phyloP scores from a whole-genome alignment of 2,329 filamentous ascomycete species.

The Saccharata proteae region DNA sequence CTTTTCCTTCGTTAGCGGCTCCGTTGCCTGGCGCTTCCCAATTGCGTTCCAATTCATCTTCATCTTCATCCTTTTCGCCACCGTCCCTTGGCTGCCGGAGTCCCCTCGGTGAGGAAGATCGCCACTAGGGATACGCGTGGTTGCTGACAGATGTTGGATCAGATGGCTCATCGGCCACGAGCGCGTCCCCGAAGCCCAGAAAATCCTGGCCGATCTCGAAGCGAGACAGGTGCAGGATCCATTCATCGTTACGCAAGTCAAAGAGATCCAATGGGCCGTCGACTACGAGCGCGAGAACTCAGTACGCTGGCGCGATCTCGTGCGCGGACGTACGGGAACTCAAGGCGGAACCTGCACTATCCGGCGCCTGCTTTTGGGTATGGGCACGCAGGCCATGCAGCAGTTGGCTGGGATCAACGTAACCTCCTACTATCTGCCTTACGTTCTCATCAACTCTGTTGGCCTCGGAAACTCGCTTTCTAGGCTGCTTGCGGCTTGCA shows the following conservation, averaged over 20 bases:
- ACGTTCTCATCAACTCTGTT: conserved; percentile 47
- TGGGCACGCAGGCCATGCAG: conserved; percentile 43
- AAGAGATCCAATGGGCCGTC: conserved; percentile 37
- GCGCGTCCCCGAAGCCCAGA: conserved; percentile 32
- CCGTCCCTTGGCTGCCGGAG: conserved; percentile 36
- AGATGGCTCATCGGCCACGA: conserved; percentile 35
- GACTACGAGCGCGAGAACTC: conserved; percentile 39
- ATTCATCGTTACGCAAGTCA: conserved; percentile 29
- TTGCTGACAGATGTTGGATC: conserved; percentile 12
- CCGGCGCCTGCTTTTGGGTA: conserved; percentile 39
- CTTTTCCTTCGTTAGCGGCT: conserved; percentile 33
- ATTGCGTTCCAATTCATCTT: conserved; percentile 40
- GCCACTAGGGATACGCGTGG: background rate
- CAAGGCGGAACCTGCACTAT: conserved; percentile 37
- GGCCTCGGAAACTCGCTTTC: conserved; percentile 40
- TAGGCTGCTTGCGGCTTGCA: conserved; percentile 45
- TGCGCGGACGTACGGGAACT: conserved; percentile 33
- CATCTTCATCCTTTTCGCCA: conserved; percentile 33
- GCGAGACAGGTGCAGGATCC: conserved; percentile 32
- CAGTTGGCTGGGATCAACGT: conserved; percentile 32
- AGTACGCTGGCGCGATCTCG: conserved; percentile 37
- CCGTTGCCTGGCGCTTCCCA: conserved; percentile 33
- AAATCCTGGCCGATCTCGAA: conserved; percentile 39
- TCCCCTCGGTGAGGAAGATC: conserved; percentile 20
- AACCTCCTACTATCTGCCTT: conserved; percentile 41